Conservation (phyloP, 176 grass and related monocot genomes). For the Pontederia crassipes region DNA sequence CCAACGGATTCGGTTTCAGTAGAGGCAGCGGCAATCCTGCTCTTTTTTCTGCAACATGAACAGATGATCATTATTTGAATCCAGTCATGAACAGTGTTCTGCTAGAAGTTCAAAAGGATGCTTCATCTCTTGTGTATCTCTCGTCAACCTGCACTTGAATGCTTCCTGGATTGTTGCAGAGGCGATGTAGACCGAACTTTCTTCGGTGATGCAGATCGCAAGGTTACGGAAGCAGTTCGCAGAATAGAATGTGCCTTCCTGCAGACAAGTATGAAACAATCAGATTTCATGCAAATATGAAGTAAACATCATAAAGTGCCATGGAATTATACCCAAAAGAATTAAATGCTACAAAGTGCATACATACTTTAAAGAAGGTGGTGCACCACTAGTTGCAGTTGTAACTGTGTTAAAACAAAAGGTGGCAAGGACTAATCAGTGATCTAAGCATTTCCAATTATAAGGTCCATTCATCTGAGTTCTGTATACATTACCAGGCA, state of each 20-base stretch:
- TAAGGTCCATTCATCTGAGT: neutral
- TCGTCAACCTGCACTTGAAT: conserved; percentile 7
- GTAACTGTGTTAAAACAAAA: conserved; percentile 14
- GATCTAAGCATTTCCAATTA: neutral
- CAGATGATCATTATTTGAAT: neutral
- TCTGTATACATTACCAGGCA: conserved; percentile 5
- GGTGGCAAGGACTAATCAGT: conserved; percentile 1
- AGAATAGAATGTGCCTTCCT: conserved; percentile 59
- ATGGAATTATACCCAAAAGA: neutral
- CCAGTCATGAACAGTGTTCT: too few species aligned
- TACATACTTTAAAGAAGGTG: conserved; percentile 63
- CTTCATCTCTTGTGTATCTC: neutral
- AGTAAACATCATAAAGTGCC: neutral
- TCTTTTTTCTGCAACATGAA: conserved; percentile 42
- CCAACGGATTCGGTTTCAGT: conserved; percentile 24
- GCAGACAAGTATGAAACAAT: conserved; percentile 4
- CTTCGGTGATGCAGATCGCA: conserved; percentile 53
- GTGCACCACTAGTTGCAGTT: conserved; percentile 37
- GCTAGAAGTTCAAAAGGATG: neutral
- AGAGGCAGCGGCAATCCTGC: conserved; percentile 36
- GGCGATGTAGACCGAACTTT: conserved; percentile 40
- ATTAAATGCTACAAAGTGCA: neutral
- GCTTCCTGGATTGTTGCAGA: conserved; percentile 23
- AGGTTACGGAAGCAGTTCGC: conserved; percentile 41
- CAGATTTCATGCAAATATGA: neutral